Conservation (phyloP, 345 rosid species). For the Arabis alpina region DNA sequence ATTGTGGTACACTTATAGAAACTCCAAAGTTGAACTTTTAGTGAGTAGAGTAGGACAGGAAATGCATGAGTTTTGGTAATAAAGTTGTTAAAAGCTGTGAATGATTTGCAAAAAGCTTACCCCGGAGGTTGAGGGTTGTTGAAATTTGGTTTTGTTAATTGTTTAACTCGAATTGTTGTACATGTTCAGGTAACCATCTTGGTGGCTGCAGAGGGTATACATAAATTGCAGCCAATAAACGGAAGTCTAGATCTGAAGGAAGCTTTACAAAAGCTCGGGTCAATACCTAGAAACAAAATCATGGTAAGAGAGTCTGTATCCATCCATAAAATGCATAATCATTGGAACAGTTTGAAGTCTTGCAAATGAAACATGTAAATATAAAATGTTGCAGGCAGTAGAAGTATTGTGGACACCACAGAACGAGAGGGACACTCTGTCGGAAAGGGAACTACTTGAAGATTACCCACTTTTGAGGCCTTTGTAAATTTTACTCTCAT, state of each 20-base stretch:
- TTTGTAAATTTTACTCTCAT: conserved; percentile 38
- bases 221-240: conserved; percentile 72
- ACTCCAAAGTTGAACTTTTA: background rate
- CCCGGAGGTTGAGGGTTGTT: too few relatives aligned
- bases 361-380: conserved; percentile 7
- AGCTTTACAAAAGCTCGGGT: conserved; percentile 79
- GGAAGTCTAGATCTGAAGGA: conserved; percentile 76
- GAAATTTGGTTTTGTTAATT: background rate
- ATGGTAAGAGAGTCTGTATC: conserved; percentile 52
- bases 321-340: background rate
- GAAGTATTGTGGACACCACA: conserved; percentile 99
- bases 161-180: conserved; percentile 8
- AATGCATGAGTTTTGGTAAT: too few relatives aligned
- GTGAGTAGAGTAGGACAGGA: background rate
- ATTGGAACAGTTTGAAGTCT: conserved; percentile 6
- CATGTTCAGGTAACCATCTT: conserved; percentile 70
- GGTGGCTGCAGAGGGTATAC: conserved; percentile 92
- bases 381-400: conserved; percentile 63
- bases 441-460: conserved; percentile 81
- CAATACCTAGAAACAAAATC: conserved; percentile 70
- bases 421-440: conserved; percentile 70
- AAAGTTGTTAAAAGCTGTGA: too few relatives aligned
- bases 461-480: conserved; percentile 95
- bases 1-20: conserved; percentile 67
- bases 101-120: too few relatives aligned